These are phyloP conservation scores for Xylaria sp. DNA, from an alignment of 2,329 filamentous ascomycete species.

Conservation along the genomic window DNA sequence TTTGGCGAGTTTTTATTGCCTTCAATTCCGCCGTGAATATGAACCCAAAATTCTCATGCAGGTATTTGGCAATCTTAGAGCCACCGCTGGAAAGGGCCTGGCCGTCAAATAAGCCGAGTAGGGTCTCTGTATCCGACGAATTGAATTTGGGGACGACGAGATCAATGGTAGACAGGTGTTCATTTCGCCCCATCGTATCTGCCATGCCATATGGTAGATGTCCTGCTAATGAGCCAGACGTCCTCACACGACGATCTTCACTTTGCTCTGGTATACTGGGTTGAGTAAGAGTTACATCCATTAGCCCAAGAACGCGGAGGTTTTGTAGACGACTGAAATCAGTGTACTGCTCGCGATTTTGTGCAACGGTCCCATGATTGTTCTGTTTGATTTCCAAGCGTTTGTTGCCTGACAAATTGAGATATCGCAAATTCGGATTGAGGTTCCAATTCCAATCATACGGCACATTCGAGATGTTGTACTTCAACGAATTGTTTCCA, in stretches of 20 bases:
- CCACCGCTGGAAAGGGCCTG: conserved; percentile 89
- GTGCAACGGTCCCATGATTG: conserved; percentile 63
- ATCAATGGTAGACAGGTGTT: conserved; percentile 95
- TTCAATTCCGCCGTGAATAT: conserved; percentile 87
- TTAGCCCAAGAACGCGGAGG: conserved; percentile 88
- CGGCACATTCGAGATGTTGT: conserved; percentile 98
- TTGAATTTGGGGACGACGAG: conserved; percentile 94
- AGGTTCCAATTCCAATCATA: conserved; percentile 99
- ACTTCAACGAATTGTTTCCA: conserved; percentile 94
- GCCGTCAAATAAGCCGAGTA: conserved; percentile 96
- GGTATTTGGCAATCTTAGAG: conserved; percentile 94
- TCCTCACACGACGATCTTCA: conserved; percentile 93
- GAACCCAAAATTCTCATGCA: conserved; percentile 94
- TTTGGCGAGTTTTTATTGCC: conserved; percentile 70
- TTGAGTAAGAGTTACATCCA: conserved; percentile 97
- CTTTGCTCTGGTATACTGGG: conserved; percentile 94
- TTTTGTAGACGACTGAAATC: conserved; percentile 90
- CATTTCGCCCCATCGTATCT: conserved; percentile 90
- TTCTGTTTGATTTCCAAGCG: conserved; percentile 87
- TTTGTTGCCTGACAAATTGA: conserved; percentile 97
- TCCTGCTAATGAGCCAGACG: conserved; percentile 93
- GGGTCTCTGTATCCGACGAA: conserved; percentile 87
- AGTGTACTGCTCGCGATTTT: conserved; percentile 77
- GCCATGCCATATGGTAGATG: conserved; percentile 97
- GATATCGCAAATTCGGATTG: conserved; percentile 92